Conservation (phyloP, 2,329 filamentous ascomycete genomes). For the Aspergillus nomiae region DNA sequence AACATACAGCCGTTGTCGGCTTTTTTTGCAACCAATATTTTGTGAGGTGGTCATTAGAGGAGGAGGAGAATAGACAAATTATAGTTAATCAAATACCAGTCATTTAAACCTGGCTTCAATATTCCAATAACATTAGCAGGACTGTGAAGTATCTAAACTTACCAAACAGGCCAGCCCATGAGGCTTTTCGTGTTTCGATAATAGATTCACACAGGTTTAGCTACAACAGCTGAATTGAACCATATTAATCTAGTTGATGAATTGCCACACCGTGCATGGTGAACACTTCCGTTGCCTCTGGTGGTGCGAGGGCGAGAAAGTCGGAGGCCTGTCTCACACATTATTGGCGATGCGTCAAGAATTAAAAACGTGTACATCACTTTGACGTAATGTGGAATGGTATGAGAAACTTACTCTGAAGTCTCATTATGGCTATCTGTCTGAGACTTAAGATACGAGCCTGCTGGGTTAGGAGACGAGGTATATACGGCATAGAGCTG, state of each 20-base stretch:
- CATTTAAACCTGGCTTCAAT: no score
- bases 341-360: neutral
- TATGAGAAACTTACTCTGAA: no score
- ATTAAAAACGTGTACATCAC: neutral
- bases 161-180: no score
- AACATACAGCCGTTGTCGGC: no score
- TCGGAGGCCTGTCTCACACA: no score
- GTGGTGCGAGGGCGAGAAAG: neutral
- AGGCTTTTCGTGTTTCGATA: neutral
- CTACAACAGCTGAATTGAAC: neutral
- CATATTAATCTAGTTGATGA: neutral
- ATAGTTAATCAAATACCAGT: no score
- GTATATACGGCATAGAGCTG: neutral
- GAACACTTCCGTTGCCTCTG: neutral
- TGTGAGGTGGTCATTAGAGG: no score
- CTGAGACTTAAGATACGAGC: neutral
- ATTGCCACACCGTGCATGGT: neutral
- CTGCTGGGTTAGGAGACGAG: neutral
- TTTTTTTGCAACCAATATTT: no score
- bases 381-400: neutral
- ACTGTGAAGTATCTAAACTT: neutral
- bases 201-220: neutral
- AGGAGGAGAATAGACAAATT: no score
- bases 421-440: neutral
- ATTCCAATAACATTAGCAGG: fast-evolving